Evolutionary conservation across 1,139 yeast species (phyloP), one percentile per base, ranked within the genome.

Genomic region (Lodderomyces margitis): DNA sequence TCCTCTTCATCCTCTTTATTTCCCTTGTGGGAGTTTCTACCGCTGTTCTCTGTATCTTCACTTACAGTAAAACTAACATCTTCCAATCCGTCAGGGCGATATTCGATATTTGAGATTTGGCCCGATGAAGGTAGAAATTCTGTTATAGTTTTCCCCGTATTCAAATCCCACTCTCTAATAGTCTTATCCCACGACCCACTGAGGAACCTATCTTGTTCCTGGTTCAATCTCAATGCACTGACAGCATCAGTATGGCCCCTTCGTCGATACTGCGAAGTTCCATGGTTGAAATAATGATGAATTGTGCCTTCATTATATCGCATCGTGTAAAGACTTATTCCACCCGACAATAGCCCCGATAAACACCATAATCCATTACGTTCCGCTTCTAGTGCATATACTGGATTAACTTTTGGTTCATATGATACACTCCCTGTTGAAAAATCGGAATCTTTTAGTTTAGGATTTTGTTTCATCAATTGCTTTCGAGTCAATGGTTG

Each of bases 181-280:
- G 78, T 69, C 57, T 80, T 83, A 64, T 92, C 98, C 95, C 98
- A 92, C 5, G 94, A 79, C 0, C 97, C 98, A 34, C 94, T 83
- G 5, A 92, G 58, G 31, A 89, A 78, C 38, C 68, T 62, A 36
- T 74, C 74, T 46, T 87, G 89, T 33, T 70, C 71, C 30, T 73
- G 69, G 55, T 83, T 84, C 45, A 92, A 68, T 45, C 71, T 70
- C 34, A 92, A 59, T 19, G 81, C 82, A 12, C 95, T 85, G 0
- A 92, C 88, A 0, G 96, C 80, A 43, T 81, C 83, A 24, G 68
- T 74, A 59, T 92, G 98, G 4, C 77, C 77, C 8, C 38, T 19
- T 15, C 47, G 46, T 10, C 38, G 37, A 28, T 51, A 51, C 5
- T 45, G 45, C 35, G 54, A 56, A 12, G 50, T 48, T 3, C 63